Conservation (phyloP, 1,284 basidiomycete species). For the Cutaneotrichosporon cavernicola region DNA sequence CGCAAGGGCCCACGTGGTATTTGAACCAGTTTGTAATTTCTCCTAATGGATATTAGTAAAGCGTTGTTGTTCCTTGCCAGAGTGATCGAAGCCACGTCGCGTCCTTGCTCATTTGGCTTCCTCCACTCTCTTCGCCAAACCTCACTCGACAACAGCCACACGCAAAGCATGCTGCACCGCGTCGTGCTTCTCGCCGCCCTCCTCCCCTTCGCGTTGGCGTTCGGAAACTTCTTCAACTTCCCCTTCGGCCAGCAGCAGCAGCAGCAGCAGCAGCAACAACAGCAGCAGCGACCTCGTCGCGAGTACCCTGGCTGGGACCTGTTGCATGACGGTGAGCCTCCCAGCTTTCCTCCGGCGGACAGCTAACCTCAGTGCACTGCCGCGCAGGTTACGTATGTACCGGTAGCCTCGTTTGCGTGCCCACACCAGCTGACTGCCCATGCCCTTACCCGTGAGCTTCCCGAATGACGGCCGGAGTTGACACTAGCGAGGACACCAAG, state of each 20-base stretch:
- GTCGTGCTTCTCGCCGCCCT: slow-evolving; percentile 19
- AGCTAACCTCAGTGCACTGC: slow-evolving; percentile 39
- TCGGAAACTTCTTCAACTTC: slow-evolving; percentile 49
- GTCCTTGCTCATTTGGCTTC: not conserved
- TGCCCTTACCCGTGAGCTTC: slow-evolving; percentile 49
- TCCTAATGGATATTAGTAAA: not conserved
- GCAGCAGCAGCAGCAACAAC: slow-evolving; percentile 28
- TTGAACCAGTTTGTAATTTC: not conserved
- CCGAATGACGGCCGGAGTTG: not conserved
- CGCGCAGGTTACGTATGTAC: slow-evolving; percentile 51
- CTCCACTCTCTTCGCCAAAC: not conserved
- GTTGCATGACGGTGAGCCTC: slow-evolving; percentile 36
- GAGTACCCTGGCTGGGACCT: slow-evolving; percentile 45
- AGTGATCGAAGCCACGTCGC: not conserved
- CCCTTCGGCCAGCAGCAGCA: slow-evolving; percentile 32
- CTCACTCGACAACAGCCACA: not conserved
- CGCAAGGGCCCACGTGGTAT: slow-evolving; percentile 3
- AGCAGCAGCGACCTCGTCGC: slow-evolving; percentile 27
- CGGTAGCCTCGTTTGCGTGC: slow-evolving; percentile 43
- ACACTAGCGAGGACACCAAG: slow-evolving; percentile 46
- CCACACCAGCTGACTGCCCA: slow-evolving; percentile 51
- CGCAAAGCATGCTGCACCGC: not conserved
- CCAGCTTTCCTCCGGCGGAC: not conserved
- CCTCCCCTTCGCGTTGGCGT: slow-evolving; percentile 29
- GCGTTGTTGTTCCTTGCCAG: not conserved